phyloP scores from a whole-genome alignment of 306 rosid species.

The Vigna radiata region DNA sequence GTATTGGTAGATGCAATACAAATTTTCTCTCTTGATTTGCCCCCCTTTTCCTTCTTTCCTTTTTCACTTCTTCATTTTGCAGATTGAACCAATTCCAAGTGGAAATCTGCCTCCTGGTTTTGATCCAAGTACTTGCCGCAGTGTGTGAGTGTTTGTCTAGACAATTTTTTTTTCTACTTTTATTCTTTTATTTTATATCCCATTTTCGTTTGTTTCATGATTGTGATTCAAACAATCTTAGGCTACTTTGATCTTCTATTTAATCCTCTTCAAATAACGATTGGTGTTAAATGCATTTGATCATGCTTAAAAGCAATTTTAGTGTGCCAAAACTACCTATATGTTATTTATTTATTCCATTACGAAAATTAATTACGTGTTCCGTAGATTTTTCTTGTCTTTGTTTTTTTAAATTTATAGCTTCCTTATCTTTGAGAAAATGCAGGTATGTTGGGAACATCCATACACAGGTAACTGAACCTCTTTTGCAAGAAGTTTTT shows the following conservation, averaged over 20 bases:
- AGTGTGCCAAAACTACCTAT: slow-evolving; percentile 16
- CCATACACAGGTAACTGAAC: slow-evolving; percentile 95
- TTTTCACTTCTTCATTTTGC: slow-evolving; percentile 76
- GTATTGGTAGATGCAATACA: slow-evolving; percentile 45
- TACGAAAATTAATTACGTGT: slow-evolving; percentile 40
- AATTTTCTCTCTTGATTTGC: slow-evolving; percentile 43
- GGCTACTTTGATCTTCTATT: slow-evolving; percentile 16
- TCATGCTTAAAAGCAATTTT: background rate
- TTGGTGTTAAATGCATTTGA: slow-evolving; percentile 1
- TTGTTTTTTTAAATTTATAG: slow-evolving; percentile 51
- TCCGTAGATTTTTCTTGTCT: slow-evolving; percentile 49
- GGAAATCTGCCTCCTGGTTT: slow-evolving; percentile 99
- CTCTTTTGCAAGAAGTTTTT: slow-evolving; percentile 98
- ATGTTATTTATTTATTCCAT: slow-evolving; percentile 15
- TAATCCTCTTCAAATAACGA: background rate
- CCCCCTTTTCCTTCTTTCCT: slow-evolving; percentile 45
- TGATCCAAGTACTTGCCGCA: slow-evolving; percentile 99
- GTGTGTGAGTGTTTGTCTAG: slow-evolving; percentile 97
- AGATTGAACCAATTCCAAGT: slow-evolving; percentile 99
- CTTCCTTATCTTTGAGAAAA: slow-evolving; percentile 61
- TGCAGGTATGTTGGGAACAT: slow-evolving; percentile 96
- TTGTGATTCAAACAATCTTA: slow-evolving; percentile 38
- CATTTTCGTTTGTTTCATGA: slow-evolving; percentile 35
- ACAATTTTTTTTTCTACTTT: slow-evolving; percentile 40
- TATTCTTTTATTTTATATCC: slow-evolving; percentile 18